phyloP scores from a whole-genome alignment of 1,139 yeast genomes.

The Zygosaccharomyces pseudobailii region DNA sequence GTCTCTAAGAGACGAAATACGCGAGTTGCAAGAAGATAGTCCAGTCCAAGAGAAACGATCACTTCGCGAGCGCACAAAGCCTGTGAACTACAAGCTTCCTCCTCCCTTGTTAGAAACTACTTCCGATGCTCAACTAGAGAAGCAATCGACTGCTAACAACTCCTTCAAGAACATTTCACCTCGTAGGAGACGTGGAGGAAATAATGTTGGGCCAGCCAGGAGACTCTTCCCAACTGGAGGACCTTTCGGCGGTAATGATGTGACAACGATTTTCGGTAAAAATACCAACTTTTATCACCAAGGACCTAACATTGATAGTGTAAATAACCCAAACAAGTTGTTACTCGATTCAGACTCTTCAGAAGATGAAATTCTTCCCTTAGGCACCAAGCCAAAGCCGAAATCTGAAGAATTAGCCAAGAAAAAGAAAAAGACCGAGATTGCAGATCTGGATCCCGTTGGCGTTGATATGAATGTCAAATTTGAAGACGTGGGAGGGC shows the following conservation, averaged over 20 bases:
- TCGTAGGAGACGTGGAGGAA: constrained; percentile 35
- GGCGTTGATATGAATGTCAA: constrained; percentile 93
- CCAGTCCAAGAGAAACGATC: constrained; percentile 49
- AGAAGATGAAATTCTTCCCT: constrained; percentile 49
- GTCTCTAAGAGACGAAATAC: constrained; percentile 37
- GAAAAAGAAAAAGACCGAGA: constrained; percentile 47
- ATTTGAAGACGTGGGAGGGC: constrained; percentile 87
- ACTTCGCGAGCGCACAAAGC: constrained; percentile 66
- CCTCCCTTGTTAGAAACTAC: constrained; percentile 59
- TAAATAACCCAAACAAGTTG: constrained; percentile 28
- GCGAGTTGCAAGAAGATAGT: constrained; percentile 40
- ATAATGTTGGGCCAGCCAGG: constrained; percentile 42
- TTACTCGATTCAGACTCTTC: constrained; percentile 62
- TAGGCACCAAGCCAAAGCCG: constrained; percentile 31
- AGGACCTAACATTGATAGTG: constrained; percentile 32
- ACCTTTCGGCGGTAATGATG: constrained; percentile 93
- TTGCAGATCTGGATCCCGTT: constrained; percentile 92
- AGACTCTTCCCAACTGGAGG: constrained; percentile 92
- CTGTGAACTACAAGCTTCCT: constrained; percentile 78
- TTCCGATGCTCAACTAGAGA: constrained; percentile 16
- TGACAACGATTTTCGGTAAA: constrained; percentile 66
- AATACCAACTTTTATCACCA: constrained; percentile 43
- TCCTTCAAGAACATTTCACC: constrained; percentile 31
- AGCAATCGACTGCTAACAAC: constrained; percentile 9
- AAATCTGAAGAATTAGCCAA: constrained; percentile 20